phyloP scores from a whole-genome alignment of 768 basidiomycete species.

The Pleurotus tuber-regium region DNA sequence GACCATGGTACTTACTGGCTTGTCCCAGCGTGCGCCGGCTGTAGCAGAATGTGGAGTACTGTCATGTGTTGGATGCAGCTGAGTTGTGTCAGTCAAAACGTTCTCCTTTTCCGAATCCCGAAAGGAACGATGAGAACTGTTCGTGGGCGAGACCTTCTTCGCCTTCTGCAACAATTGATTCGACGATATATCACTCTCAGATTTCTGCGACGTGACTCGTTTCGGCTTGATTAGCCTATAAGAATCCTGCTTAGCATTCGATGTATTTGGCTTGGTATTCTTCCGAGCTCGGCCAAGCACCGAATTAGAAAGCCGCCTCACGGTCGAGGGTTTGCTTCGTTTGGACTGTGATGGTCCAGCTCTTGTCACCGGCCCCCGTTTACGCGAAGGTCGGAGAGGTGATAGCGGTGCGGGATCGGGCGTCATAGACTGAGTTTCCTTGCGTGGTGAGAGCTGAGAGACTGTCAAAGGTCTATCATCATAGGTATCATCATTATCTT shows the following conservation, averaged over 20 bases:
- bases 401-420: neutral
- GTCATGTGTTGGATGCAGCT: too few relatives aligned
- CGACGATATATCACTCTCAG: neutral
- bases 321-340: neutral
- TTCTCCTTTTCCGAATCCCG: constrained; percentile 1
- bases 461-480: constrained; percentile 32
- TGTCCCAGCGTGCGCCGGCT: neutral
- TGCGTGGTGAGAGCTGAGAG: constrained; percentile 51
- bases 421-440: constrained; percentile 11
- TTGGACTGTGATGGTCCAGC: neutral
- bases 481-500: constrained; percentile 9
- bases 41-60: neutral
- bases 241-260: neutral
- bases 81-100: too few relatives aligned
- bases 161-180: neutral
- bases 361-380: neutral
- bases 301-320: neutral
- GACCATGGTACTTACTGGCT: neutral
- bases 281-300: neutral
- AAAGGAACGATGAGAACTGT: neutral
- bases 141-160: neutral
- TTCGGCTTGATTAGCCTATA: neutral
- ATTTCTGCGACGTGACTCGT: neutral
- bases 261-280: neutral
- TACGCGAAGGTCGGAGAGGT: neutral